Base-by-base conservation (phyloP, 1,284 basidiomycete species). In the Stereum hirsutum region DNA sequence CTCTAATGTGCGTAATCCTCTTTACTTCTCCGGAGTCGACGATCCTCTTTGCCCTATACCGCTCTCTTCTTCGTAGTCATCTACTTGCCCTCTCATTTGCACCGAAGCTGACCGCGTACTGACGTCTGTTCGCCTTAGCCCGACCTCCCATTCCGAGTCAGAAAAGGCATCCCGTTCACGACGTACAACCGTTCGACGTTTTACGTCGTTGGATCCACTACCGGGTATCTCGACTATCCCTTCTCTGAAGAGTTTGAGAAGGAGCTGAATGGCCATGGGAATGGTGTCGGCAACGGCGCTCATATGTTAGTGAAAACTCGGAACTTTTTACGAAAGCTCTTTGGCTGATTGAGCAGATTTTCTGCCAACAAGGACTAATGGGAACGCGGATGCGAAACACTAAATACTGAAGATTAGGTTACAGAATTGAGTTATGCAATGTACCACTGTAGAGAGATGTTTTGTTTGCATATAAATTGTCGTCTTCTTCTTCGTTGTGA, bases 31-130 rank as follows among this genome's bases (percentile, higher is more conserved):
- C 11, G 3, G 15, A 34, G 10, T 8, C 33, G 15, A 30, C n/a
- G n/a, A 8, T n/a, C 28, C n/a, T 30, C 10, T 8, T n/a, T n/a
- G 28, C 10, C 10, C 8, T 8, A 30, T 34, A 17, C 2, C 33
- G n/a, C n/a, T n/a, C n/a, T 54, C 44, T 78, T 70, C 53, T 72
- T 75, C 44, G 57, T 64, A 1, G 68, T 70, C 51, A 61, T 68
- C 43, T 52, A 64, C n/a, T n/a, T n/a, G n/a, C n/a, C n/a, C n/a
- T n/a, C n/a, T n/a, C n/a, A n/a, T n/a, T n/a, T n/a, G n/a, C n/a
- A n/a, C n/a, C n/a, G n/a, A n/a, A n/a, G n/a, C n/a, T n/a, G n/a
- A n/a, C n/a, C n/a, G n/a, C n/a, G n/a, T n/a, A 34, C 33, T 34
- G 2, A 15, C 20, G 10, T 12, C 11, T 34, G 1, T 10, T 19